Conservation (phyloP, 2,329 filamentous ascomycete genomes). For the Clarireedia hainanense region DNA sequence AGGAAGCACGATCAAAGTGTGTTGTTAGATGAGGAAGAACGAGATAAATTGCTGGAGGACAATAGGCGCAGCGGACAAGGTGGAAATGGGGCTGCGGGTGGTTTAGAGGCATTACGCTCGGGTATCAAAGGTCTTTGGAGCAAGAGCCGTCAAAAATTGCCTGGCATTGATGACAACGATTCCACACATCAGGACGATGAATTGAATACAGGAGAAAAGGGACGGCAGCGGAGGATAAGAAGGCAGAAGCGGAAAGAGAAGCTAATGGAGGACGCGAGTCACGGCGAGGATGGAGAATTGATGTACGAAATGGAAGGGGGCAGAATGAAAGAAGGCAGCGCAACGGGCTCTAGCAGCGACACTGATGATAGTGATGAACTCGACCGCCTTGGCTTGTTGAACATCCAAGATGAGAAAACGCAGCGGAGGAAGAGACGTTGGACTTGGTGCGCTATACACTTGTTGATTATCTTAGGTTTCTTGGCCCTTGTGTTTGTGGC, state of each 20-base stretch:
- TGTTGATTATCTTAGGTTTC: conserved; percentile 45
- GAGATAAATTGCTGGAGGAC: conserved; percentile 50
- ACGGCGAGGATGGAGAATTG: conserved; percentile 64
- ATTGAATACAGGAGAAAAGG: conserved; percentile 24
- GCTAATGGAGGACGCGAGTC: conserved; percentile 43
- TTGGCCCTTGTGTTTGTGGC: conserved; percentile 48
- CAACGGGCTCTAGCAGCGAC: conserved; percentile 54
- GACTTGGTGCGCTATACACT: conserved; percentile 46
- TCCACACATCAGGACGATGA: neutral
- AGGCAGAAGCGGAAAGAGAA: conserved; percentile 42
- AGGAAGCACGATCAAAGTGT: conserved; percentile 62
- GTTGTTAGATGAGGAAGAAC: conserved; percentile 68
- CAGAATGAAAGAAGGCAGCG: conserved; percentile 57
- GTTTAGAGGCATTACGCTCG: conserved; percentile 26
- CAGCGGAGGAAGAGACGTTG: conserved; percentile 45
- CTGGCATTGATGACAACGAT: conserved; percentile 24
- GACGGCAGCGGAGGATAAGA: conserved; percentile 42
- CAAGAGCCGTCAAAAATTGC: conserved; percentile 25
- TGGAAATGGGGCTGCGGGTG: conserved; percentile 17
- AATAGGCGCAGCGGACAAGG: conserved; percentile 37
- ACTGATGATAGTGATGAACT: conserved; percentile 52
- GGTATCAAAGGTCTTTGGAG: conserved; percentile 34
- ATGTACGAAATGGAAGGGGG: conserved; percentile 88
- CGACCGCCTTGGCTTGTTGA: conserved; percentile 44
- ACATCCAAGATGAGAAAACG: conserved; percentile 37